Evolutionary conservation across 116 monocot species (phyloP).

Genomic region (Trichopus zeylanicus): DNA sequence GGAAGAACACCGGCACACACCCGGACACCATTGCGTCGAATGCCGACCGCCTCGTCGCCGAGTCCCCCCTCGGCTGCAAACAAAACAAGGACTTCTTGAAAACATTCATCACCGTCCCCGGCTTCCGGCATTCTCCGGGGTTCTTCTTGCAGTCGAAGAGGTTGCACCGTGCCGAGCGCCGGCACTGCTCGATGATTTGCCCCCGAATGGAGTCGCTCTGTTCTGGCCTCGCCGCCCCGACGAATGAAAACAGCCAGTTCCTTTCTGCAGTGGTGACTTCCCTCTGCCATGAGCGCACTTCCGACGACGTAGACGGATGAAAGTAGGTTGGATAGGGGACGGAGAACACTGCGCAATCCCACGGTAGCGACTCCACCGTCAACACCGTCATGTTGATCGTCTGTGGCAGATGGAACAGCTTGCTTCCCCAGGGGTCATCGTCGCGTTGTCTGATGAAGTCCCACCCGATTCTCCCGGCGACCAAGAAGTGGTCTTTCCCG

Average conservation of each 20-base stretch:
- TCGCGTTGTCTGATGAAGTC: slow-evolving; percentile 3
- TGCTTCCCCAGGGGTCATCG: slow-evolving; percentile 1
- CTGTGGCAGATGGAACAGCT: not conserved
- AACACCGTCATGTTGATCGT: not conserved
- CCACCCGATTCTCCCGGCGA: slow-evolving; percentile 9
- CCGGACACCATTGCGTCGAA: not conserved
- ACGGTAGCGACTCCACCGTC: not conserved
- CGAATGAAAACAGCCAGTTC: not conserved
- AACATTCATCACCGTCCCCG: not conserved
- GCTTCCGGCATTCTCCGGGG: not conserved
- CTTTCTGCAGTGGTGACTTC: not conserved
- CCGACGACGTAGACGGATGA: not conserved
- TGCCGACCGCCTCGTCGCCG: not conserved
- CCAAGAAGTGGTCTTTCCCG: slow-evolving; percentile 14
- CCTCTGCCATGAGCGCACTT: not conserved
- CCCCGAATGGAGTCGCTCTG: not conserved
- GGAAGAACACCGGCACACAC: not conserved
- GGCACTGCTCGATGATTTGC: not conserved
- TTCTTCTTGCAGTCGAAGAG: not conserved
- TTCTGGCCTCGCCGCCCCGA: not conserved
- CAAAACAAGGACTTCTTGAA: not conserved
- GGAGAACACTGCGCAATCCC: not conserved
- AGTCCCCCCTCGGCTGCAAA: not conserved
- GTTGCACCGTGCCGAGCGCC: not conserved
- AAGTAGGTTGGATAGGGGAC: not conserved